Conservation (phyloP, 202 grass and related monocot genomes). For the Digitaria exilis region DNA sequence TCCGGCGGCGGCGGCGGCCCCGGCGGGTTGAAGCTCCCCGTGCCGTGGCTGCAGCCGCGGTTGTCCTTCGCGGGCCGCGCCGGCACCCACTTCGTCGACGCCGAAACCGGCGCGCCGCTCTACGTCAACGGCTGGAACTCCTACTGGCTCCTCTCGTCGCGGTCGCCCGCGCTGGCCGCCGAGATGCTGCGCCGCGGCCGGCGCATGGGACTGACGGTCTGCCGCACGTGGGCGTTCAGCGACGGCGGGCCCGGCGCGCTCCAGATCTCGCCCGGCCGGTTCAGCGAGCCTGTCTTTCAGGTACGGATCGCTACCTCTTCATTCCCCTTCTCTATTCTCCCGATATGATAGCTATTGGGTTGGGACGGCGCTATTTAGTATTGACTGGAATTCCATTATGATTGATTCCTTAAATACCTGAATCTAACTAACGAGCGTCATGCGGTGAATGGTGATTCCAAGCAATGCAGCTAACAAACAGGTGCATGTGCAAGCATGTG, state of each 20-base stretch:
- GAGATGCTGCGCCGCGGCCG: constrained; percentile 86
- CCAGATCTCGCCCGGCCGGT: constrained; percentile 84
- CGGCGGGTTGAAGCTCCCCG: constrained; percentile 53
- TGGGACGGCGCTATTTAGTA: background rate
- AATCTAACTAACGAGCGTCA: background rate
- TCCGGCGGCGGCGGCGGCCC: background rate
- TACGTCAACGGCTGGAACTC: constrained; percentile 99
- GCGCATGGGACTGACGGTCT: constrained; percentile 74
- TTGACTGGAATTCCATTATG: background rate
- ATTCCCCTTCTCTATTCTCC: background rate
- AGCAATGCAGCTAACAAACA: background rate
- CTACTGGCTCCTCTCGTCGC: constrained; percentile 77
- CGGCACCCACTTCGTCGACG: constrained; percentile 71
- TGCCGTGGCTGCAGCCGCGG: constrained; percentile 86
- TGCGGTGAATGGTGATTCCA: background rate
- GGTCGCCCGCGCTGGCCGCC: constrained; percentile 38
- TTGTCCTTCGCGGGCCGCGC: constrained; percentile 66
- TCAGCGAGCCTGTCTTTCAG: constrained; percentile 78
- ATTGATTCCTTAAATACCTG: background rate
- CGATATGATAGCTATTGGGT: background rate
- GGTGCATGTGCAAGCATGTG: background rate
- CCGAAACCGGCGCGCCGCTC: constrained; percentile 48
- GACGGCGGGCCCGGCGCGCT: constrained; percentile 74
- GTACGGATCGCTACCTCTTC: constrained; percentile 34
- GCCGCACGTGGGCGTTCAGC: constrained; percentile 83